Base-by-base conservation (phyloP, 2,329 filamentous ascomycete genomes). In the Emmonsiellopsis sp. region DNA sequence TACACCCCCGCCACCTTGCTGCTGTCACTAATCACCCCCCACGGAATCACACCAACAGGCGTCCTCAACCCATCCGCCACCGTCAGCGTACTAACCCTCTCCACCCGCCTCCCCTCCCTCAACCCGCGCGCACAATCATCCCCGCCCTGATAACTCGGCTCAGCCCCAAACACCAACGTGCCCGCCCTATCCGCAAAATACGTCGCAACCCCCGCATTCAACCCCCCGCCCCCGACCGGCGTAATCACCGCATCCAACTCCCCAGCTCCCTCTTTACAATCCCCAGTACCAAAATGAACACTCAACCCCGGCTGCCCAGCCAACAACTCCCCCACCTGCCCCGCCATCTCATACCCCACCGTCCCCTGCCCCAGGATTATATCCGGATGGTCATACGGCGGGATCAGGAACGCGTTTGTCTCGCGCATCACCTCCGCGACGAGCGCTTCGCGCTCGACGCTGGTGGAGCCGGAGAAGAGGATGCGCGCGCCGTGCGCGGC, bases 311-410 rank as follows among this genome's bases (percentile, higher is more conserved):
- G 53, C 10, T 61, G 59, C 14, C 58, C 62, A 33, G 56, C 58
- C 42, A 85, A 73, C 57, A 85, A 62, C 43, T 77, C 75, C 3
- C 65, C 68, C 1, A 85, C 87, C 65, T 97, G 91, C 56, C 79
- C 74, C 65, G 90, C 84, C 36, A 96, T 70, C 69, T 98, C 93
- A 5, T 96, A 68, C 0, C 84, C 91, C 57, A 88, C 76, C 0
- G 92, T 97, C n/a, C 92, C 93, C 73, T 96, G 91, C 0, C 93
- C 92, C 0, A 95, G 80, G 53, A 97, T 86, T 59, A 96, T 90
- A 68, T 96, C 83, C 2, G 87, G 86, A 70, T 97, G 88, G 68
- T 97, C 88, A 67, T 96, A 96, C 0, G 93, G 91, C 52, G 91
- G 91, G 4, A 98, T 80, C 8, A 96, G 75, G 0, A 84, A 82